phyloP scores from a whole-genome alignment of 768 basidiomycete species.

The Porpolomopsis calyptriformis region DNA sequence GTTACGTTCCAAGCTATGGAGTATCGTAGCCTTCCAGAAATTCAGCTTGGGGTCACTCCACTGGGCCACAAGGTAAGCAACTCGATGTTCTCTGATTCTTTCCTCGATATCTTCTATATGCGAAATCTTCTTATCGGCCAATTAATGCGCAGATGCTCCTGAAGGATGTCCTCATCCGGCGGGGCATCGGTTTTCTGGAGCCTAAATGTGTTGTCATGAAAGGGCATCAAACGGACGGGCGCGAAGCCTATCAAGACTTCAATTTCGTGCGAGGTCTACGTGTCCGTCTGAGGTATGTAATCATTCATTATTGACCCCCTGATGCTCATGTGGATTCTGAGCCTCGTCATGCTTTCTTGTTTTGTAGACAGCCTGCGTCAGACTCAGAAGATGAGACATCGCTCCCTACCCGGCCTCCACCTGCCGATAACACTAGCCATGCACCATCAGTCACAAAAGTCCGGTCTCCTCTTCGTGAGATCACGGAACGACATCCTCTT shows the following conservation, averaged over 20 bases:
- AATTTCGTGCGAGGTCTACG: conserved; percentile 56
- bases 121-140: background rate
- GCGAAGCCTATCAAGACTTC: conserved; percentile 43
- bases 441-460: conserved; percentile 7
- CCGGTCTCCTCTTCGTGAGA: conserved; percentile 21
- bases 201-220: conserved; percentile 51
- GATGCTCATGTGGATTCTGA: background rate
- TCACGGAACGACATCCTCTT: conserved; percentile 17
- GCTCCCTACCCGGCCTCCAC: background rate
- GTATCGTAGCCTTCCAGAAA: conserved; percentile 49
- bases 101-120: background rate
- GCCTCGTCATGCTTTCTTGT: too few relatives aligned
- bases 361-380: conserved; percentile 17
- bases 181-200: conserved; percentile 70
- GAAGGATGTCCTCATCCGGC: conserved; percentile 54
- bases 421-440: background rate
- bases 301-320: background rate
- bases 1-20: conserved; percentile 66
- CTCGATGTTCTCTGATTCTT: conserved; percentile 1
- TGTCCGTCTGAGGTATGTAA: conserved; percentile 54
- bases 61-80: conserved; percentile 70
- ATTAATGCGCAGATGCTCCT: conserved; percentile 47
- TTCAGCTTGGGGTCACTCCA: conserved; percentile 65
- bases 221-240: conserved; percentile 54
- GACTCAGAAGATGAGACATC: conserved; percentile 10